A percentile compares a stretch with the other conserved stretches of the same genome.
These are phyloP conservation scores for Davidsoniella australis DNA, from an alignment of 2,329 filamentous ascomycete species.

Conservation along the genomic window DNA sequence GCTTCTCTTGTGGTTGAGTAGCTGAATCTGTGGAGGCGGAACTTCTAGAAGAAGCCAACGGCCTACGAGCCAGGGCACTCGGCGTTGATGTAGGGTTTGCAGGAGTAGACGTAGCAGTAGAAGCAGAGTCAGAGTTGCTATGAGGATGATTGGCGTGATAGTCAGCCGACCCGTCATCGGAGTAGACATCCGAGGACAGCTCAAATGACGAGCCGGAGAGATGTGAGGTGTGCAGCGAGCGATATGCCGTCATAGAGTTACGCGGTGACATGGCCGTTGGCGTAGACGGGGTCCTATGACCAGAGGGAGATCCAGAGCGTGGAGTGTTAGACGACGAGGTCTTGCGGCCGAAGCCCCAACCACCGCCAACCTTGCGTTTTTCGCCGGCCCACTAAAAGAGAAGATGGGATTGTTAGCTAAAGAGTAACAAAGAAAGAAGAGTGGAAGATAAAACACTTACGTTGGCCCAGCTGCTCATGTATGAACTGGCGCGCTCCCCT, in stretches of 20 bases:
- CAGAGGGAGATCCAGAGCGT: slow-evolving; percentile 20
- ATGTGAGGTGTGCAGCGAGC: slow-evolving; percentile 7
- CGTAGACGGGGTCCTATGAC: slow-evolving; percentile 17
- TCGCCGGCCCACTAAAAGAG: slow-evolving; percentile 44
- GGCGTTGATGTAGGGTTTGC: background rate
- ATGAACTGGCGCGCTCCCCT: slow-evolving; percentile 36
- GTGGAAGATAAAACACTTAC: slow-evolving; percentile 4
- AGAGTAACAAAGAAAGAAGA: background rate
- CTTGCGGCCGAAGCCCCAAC: slow-evolving; percentile 27
- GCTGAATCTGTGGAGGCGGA: too few relatives aligned
- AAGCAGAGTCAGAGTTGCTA: background rate
- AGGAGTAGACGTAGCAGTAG: background rate
- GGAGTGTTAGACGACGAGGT: slow-evolving; percentile 16
- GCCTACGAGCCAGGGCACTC: too few relatives aligned
- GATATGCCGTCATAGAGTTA: slow-evolving; percentile 5
- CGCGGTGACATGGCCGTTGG: slow-evolving; percentile 16
- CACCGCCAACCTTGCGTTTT: slow-evolving; percentile 44
- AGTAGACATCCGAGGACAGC: slow-evolving; percentile 7
- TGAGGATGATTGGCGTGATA: background rate
- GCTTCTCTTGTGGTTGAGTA: too few relatives aligned
- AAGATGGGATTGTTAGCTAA: background rate
- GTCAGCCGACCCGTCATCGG: slow-evolving; percentile 7
- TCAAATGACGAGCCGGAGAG: slow-evolving; percentile 11
- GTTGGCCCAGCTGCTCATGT: slow-evolving; percentile 52
- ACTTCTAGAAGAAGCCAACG: too few relatives aligned